Percentiles rank a stretch among this genome's conserved stretches.
Conservation (phyloP, 306 rosid genomes). For the Dalbergia oliveri region DNA sequence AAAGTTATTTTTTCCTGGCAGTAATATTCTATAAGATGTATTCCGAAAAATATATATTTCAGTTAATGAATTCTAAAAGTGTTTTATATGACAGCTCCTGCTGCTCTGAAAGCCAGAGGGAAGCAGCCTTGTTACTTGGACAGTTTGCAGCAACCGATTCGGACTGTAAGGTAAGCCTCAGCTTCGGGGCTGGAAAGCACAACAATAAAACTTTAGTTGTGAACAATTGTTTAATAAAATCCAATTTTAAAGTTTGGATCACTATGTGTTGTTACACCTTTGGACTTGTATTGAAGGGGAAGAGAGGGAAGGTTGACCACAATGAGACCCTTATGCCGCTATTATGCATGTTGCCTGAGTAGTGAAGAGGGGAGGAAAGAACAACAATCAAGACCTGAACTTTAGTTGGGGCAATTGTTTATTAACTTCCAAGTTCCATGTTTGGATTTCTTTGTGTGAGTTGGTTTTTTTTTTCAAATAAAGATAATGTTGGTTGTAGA, state of each 20-base stretch:
- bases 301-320: conserved; percentile 9
- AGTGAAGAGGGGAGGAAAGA: conserved; percentile 23
- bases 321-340: conserved; percentile 7
- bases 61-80: conserved; percentile 41
- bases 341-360: conserved; percentile 16
- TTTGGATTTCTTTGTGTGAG: conserved; percentile 17
- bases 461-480: conserved; percentile 18
- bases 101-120: conserved; percentile 99
- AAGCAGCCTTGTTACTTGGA: conserved; percentile 97
- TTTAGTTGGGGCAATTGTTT: conserved; percentile 29
- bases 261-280: not conserved
- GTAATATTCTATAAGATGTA: conserved; percentile 12
- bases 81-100: conserved; percentile 69
- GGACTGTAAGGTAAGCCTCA: conserved; percentile 82
- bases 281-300: conserved; percentile 12
- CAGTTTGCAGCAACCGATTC: conserved; percentile 99
- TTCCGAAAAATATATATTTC: not conserved
- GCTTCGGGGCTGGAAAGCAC: conserved; percentile 26
- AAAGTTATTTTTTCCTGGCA: conserved; percentile 6
- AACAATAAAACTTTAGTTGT: not conserved
- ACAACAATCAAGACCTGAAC: not conserved
- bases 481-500: conserved; percentile 31
- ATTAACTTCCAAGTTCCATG: conserved; percentile 15
- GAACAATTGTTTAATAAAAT: no score
- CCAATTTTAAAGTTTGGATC: no score